phyloP scores from a whole-genome alignment of 2,329 filamentous ascomycete genomes.

The Exophiala aquamarina region DNA sequence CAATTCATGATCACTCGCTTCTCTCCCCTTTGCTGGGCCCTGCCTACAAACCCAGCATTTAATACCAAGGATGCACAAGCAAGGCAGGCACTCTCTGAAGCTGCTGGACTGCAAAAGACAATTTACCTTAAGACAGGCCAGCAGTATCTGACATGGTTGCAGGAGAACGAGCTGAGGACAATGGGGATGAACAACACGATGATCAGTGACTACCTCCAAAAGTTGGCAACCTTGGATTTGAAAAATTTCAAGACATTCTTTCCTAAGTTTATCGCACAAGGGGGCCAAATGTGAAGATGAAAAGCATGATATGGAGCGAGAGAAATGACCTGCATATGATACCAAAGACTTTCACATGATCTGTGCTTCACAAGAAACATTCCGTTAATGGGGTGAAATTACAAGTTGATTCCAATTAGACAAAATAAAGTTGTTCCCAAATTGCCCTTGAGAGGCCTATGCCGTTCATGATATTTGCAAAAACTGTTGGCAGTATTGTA shows the following conservation, averaged over 20 bases:
- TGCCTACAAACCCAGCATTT: slow-evolving; percentile 77
- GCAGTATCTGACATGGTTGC: slow-evolving; percentile 63
- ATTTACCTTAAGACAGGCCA: slow-evolving; percentile 90
- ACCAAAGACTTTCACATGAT: slow-evolving; percentile 15
- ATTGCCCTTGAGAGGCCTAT: too few relatives aligned
- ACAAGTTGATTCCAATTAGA: slow-evolving; percentile 3
- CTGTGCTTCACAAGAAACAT: slow-evolving; percentile 3
- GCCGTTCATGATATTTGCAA: too few relatives aligned
- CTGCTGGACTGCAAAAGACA: slow-evolving; percentile 80
- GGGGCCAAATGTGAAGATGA: slow-evolving; percentile 22
- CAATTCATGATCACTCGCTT: slow-evolving; percentile 86
- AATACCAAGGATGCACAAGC: slow-evolving; percentile 84
- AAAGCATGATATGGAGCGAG: slow-evolving; percentile 8
- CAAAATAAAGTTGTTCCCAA: background rate
- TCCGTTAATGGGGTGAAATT: background rate
- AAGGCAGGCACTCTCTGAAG: slow-evolving; percentile 82
- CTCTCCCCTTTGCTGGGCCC: slow-evolving; percentile 85
- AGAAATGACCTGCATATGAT: slow-evolving; percentile 19
- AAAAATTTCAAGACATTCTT: slow-evolving; percentile 51
- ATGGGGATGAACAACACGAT: slow-evolving; percentile 49
- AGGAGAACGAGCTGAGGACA: slow-evolving; percentile 44
- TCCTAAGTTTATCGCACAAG: slow-evolving; percentile 34
- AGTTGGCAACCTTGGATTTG: slow-evolving; percentile 44
- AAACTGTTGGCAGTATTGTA: too few relatives aligned
- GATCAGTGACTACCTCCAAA: slow-evolving; percentile 48